Evolutionary conservation across 1,284 basidiomycete genomes (phyloP).

Genomic region (Neotropicomus parvogracilis): DNA sequence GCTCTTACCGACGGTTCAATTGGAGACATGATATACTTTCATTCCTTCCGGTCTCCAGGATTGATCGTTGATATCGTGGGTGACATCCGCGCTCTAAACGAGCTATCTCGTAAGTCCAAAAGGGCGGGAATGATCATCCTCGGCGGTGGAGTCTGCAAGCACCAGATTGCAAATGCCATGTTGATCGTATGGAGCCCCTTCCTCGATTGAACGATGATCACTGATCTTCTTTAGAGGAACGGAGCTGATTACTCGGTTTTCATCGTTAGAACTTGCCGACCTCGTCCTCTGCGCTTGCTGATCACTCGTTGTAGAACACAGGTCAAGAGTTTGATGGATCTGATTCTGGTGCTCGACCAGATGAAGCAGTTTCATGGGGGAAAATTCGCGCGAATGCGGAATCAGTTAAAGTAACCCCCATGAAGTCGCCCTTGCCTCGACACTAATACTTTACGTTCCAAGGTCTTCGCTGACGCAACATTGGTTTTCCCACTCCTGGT

Average conservation of each 20-base stretch:
- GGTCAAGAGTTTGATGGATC: conserved; percentile 99
- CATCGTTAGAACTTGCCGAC: conserved; percentile 56
- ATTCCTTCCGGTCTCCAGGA: conserved; percentile 90
- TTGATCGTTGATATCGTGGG: conserved; percentile 91
- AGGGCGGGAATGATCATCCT: conserved; percentile 99
- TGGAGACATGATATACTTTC: conserved; percentile 99
- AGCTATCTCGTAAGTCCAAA: conserved; percentile 81
- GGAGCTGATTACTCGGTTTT: conserved; percentile 98
- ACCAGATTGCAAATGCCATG: conserved; percentile 99
- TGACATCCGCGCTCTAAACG: conserved; percentile 92
- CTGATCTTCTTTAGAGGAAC: conserved; percentile 65
- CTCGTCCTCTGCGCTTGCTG: neutral
- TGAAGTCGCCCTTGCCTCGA: neutral
- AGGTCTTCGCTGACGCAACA: conserved; percentile 79
- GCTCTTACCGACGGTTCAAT: conserved; percentile 97
- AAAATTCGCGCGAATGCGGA: conserved; percentile 92
- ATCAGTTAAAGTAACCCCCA: conserved; percentile 78
- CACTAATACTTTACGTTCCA: conserved; percentile 1
- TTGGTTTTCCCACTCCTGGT: conserved; percentile 89
- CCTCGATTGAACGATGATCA: neutral
- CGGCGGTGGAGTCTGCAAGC: conserved; percentile 98
- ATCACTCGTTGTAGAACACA: conserved; percentile 65
- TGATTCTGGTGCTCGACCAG: conserved; percentile 94
- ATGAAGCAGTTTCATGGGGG: conserved; percentile 99
- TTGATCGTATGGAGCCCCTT: conserved; percentile 68